A percentile compares a stretch with the other conserved stretches of the same genome.
Conservation (phyloP, 805 yeast genomes). For the Cyberlindnera bimundalis region DNA sequence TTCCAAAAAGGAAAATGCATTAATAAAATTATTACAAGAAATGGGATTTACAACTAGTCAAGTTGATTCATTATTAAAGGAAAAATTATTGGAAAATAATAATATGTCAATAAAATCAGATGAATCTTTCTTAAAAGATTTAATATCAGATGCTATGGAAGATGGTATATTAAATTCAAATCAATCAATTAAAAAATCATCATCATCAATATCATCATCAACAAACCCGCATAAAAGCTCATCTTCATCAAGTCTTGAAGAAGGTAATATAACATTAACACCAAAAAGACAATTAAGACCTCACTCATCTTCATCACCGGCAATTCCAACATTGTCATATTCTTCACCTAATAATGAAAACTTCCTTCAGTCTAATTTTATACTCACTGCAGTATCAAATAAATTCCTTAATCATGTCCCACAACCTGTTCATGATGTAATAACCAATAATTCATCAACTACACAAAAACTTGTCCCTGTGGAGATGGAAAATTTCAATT, state of each 20-base stretch:
- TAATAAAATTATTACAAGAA: slow-evolving; percentile 33
- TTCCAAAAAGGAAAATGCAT: slow-evolving; percentile 34
- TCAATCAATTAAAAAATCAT: not conserved
- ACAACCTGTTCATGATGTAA: slow-evolving; percentile 23
- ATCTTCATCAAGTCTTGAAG: slow-evolving; percentile 4
- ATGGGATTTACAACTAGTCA: slow-evolving; percentile 36
- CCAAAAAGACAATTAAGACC: slow-evolving; percentile 18
- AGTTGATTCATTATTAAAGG: slow-evolving; percentile 32
- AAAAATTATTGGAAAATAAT: slow-evolving; percentile 12
- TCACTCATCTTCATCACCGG: slow-evolving; percentile 20
- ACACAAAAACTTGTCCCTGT: slow-evolving; percentile 31
- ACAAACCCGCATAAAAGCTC: slow-evolving; percentile 1
- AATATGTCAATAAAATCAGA: not conserved
- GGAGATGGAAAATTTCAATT: slow-evolving; percentile 38
- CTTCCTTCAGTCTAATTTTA: not conserved
- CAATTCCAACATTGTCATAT: slow-evolving; percentile 2
- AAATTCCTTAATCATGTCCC: slow-evolving; percentile 22
- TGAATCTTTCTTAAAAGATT: slow-evolving; percentile 19
- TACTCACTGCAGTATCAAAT: slow-evolving; percentile 18
- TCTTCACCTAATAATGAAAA: not conserved
- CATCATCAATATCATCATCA: not conserved
- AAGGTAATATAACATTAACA: slow-evolving; percentile 3
- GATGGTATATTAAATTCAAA: slow-evolving; percentile 14
- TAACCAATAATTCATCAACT: slow-evolving; percentile 5
- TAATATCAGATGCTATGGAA: slow-evolving; percentile 33